phyloP scores from a whole-genome alignment of 202 grass and related monocot species.

The Brachypodium distachyon region DNA sequence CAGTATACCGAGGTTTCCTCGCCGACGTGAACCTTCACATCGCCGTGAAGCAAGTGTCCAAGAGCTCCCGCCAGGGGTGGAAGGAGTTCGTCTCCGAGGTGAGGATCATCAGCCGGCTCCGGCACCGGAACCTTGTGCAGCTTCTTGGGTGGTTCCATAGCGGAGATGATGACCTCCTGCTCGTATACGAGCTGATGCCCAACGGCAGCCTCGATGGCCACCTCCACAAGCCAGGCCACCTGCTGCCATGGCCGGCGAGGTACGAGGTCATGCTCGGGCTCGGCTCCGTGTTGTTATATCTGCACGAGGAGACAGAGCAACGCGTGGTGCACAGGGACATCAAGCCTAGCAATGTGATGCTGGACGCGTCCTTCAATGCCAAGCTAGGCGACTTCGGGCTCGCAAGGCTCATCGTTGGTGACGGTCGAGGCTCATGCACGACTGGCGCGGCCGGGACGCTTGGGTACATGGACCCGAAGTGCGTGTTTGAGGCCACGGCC shows the following conservation, averaged over 20 bases:
- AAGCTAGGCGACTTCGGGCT: constrained; percentile 61
- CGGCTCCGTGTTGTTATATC: constrained; percentile 31
- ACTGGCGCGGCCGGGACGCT: constrained; percentile 23
- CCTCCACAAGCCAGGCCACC: background rate
- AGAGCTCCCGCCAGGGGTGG: constrained; percentile 26
- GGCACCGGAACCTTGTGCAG: constrained; percentile 48
- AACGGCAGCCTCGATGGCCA: constrained; percentile 45
- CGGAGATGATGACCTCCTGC: background rate
- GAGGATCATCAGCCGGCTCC: constrained; percentile 39
- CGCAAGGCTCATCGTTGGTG: constrained; percentile 26
- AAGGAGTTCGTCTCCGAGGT: constrained; percentile 50
- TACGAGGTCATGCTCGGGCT: constrained; percentile 13
- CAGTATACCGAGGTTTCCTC: constrained; percentile 30
- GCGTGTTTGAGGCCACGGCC: background rate
- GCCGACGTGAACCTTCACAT: background rate
- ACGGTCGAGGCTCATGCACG: constrained; percentile 11
- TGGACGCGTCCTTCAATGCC: constrained; percentile 30
- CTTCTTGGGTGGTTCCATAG: constrained; percentile 46
- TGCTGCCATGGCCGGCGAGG: constrained; percentile 21
- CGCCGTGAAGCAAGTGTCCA: constrained; percentile 39
- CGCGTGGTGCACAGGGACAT: constrained; percentile 46
- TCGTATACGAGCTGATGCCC: constrained; percentile 47
- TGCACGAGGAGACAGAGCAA: constrained; percentile 39
- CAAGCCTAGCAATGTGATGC: constrained; percentile 68
- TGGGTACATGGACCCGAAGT: constrained; percentile 54